Evolutionary conservation across 1,284 basidiomycete genomes (phyloP).

Genomic region (Ustilago hordei): DNA sequence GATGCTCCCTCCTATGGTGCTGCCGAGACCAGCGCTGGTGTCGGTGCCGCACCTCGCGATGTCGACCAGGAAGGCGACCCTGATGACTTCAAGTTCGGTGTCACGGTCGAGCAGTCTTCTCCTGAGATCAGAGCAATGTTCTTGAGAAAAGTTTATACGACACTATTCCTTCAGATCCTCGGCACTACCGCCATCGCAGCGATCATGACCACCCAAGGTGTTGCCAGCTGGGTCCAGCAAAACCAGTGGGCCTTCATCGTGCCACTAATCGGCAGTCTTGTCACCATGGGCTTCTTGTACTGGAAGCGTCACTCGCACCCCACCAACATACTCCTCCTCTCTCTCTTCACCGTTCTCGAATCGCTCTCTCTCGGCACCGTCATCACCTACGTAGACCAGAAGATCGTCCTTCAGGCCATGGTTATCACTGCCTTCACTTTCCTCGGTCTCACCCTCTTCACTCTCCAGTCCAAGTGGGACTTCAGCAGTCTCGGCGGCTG

Average conservation of each 20-base stretch:
- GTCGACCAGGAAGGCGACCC: conserved; percentile 59
- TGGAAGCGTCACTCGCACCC: conserved; percentile 90
- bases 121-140: conserved; percentile 66
- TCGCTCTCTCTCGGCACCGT: conserved; percentile 77
- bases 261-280: conserved; percentile 79
- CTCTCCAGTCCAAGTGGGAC: conserved; percentile 78
- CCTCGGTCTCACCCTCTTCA: conserved; percentile 82
- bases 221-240: conserved; percentile 57
- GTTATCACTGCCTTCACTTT: conserved; percentile 88
- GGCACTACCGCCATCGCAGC: conserved; percentile 59
- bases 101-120: conserved; percentile 66
- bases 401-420: conserved; percentile 86
- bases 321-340: conserved; percentile 81
- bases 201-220: conserved; percentile 49
- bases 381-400: conserved; percentile 80
- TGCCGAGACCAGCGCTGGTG: conserved; percentile 25
- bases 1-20: conserved; percentile 40
- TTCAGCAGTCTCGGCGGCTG: conserved; percentile 86
- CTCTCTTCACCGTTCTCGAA: conserved; percentile 71
- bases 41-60: conserved; percentile 30
- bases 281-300: conserved; percentile 81
- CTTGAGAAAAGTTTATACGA: conserved; percentile 61
- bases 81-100: conserved; percentile 67
- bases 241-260: conserved; percentile 70
- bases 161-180: conserved; percentile 65